Evolutionary conservation across 2,329 filamentous ascomycete genomes (phyloP), one percentile per base, ranked within the genome.

Genomic region (Fusarium musae): DNA sequence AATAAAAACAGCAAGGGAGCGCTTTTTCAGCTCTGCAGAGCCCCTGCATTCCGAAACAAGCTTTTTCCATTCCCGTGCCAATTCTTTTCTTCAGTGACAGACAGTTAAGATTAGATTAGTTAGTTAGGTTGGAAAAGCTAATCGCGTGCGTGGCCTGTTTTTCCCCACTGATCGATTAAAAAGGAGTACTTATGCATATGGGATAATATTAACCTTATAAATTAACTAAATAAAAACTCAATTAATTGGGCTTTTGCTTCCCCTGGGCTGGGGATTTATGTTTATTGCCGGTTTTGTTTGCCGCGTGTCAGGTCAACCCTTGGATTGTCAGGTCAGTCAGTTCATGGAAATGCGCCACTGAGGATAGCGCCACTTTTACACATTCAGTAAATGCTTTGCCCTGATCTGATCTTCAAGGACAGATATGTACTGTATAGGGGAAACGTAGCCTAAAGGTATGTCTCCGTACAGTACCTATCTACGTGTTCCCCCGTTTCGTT

Each of bases 41-140:
- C 30, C 65, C 65, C 49, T 63, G 37, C 63, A 68, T 63, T 43
- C 40, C 47, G 16, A 40, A 46, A 37, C 63, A 62, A 63, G 28
- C 42, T 62, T 56, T 60, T 44, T 37, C 34, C 32, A 52, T 21
- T 53, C 50, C 50, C 34, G 50, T 28, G 32, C 34, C 50, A 37
- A 16, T 53, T 13, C 15, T 12, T n/a, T 53, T 53, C 50, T 53
- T 28, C 23, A 54, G 23, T 39, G 32, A 34, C 32, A 34, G 50
- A 21, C 44, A 46, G 43, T 28, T 26, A 40, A 40, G 34, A 17
- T 17, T 53, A 39, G 23, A 21, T 34, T 34, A 32, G 30, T 34
- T 34, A 32, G 30, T 53, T 53, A 54, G 30, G 30, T 52, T 36
- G 30, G 47, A 39, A 39, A 39, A 28, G 23, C n/a, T 28, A n/a